A percentile compares a stretch with the other conserved stretches of the same genome.
Evolutionary conservation across 306 rosid species (phyloP).

Genomic region (Senna tora): DNA sequence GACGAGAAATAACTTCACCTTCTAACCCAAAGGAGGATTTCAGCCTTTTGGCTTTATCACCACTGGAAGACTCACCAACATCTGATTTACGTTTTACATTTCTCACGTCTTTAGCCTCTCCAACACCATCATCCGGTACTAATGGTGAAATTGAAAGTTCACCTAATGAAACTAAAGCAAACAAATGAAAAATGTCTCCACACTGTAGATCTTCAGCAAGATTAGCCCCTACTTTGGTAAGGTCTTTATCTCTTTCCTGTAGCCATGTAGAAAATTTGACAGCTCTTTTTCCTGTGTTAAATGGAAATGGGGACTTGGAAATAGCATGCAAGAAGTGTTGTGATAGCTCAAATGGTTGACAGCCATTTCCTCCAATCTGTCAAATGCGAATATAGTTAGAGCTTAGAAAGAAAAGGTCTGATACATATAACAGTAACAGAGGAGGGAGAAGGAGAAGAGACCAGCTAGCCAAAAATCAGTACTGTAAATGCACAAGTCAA

Average conservation of each 20-base stretch:
- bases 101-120: slow-evolving; percentile 88
- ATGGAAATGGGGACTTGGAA: slow-evolving; percentile 83
- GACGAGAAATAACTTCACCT: slow-evolving; percentile 92
- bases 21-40: slow-evolving; percentile 64
- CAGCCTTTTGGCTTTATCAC: slow-evolving; percentile 59
- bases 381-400: slow-evolving; percentile 40
- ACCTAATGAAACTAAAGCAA: slow-evolving; percentile 77
- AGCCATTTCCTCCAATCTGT: slow-evolving; percentile 77
- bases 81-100: slow-evolving; percentile 72
- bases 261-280: slow-evolving; percentile 69
- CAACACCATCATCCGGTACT: slow-evolving; percentile 86
- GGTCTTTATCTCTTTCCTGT: slow-evolving; percentile 63
- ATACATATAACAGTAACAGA: not conserved
- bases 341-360: slow-evolving; percentile 76
- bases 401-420: slow-evolving; percentile 12
- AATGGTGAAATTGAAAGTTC: slow-evolving; percentile 71
- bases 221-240: slow-evolving; percentile 56
- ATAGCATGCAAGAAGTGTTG: slow-evolving; percentile 72
- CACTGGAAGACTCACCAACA: slow-evolving; percentile 50
- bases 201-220: slow-evolving; percentile 80
- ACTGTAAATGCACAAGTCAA: slow-evolving; percentile 1
- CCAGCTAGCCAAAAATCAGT: slow-evolving; percentile 12
- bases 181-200: slow-evolving; percentile 80
- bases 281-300: slow-evolving; percentile 72
- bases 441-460: not conserved